phyloP scores from a whole-genome alignment of 106 monocot species.

The Narthecium ossifragum region DNA sequence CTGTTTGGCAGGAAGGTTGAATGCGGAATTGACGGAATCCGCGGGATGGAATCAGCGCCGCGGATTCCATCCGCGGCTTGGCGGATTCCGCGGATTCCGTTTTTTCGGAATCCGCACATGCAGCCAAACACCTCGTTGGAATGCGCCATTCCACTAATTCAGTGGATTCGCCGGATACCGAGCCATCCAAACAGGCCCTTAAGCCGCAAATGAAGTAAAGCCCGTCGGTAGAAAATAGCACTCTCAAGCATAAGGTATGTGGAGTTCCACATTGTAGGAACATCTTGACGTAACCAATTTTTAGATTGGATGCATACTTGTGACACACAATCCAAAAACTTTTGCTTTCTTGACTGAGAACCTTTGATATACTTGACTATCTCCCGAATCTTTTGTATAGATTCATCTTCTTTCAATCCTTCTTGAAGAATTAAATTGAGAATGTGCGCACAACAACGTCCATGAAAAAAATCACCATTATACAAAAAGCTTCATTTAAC shows the following conservation, averaged over 20 bases:
- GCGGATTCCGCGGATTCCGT: too few species aligned
- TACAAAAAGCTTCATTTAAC: background rate
- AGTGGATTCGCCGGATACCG: too few species aligned
- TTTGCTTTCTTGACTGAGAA: slow-evolving; percentile 5
- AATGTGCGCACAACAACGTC: slow-evolving; percentile 7
- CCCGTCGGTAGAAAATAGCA: background rate
- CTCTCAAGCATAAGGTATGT: slow-evolving; percentile 4
- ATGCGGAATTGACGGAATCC: too few species aligned
- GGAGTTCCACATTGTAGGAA: slow-evolving; percentile 7
- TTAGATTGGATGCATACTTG: background rate
- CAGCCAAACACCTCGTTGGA: too few species aligned
- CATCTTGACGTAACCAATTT: slow-evolving; percentile 9
- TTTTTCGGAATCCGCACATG: too few species aligned
- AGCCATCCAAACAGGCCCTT: too few species aligned
- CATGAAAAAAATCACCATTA: background rate
- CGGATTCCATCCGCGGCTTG: too few species aligned
- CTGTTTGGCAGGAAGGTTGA: too few species aligned
- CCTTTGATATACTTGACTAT: slow-evolving; percentile 2
- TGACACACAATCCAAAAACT: background rate
- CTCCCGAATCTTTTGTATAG: background rate
- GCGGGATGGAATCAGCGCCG: too few species aligned
- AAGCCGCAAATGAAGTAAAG: background rate
- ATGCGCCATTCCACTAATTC: too few species aligned
- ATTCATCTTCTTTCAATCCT: background rate
- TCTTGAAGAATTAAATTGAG: slow-evolving; percentile 12